Evolutionary conservation across 352 stramenopile species (phyloP), one percentile per base, ranked within the genome.

Genomic region (Pythium aristosporum): DNA sequence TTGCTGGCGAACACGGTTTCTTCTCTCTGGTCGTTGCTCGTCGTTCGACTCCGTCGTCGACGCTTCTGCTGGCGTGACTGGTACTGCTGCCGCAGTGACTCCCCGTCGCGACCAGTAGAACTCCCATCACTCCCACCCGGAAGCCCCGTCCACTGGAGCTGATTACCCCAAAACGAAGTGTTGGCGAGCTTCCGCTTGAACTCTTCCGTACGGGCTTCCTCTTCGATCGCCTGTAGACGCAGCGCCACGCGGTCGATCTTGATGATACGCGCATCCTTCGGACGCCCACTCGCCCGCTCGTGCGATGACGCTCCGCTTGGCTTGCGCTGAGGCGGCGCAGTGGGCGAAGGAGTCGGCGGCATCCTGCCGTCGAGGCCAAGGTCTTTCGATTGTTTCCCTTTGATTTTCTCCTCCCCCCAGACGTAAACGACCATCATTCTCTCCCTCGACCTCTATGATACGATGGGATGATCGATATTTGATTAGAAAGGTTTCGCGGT

Each of bases 1-100:
- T 96, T 94, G 59, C 59, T 76, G 11, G 71, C 70, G 49, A 92
- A 91, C 13, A 34, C 25, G 9, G 34, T n/a, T 6, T 62, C 57
- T 13, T 52, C 54, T 12, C 57, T 59, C 16, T 48, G 46, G 13
- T 68, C 65, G 34, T 69, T 50, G 34, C 34, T 70, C 16, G 49
- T 63, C 8, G 53, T 72, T 34, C 59, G 60, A 47, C 60, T 61
- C 1, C 66, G 47, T 4, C 48, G 59, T 16, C 41, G 46, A 1
- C 55, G 59, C 8, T 37, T 56, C 49, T 43, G 41, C 30, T 51
- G 37, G n/a, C 18, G 46, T 15, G 39, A 28, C 23, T 43, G 34
- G 34, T 39, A 39, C 34, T 39, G 34, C 34, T 39, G 34, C 34
- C 34, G 57, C 25, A 21, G 39, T 13, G 50, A 50, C 25, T 42